Percentiles rank a stretch among this genome's conserved stretches.
These are phyloP conservation scores for Aphanomyces stellatus DNA, from an alignment of 352 stramenopile species.

Conservation along the genomic window DNA sequence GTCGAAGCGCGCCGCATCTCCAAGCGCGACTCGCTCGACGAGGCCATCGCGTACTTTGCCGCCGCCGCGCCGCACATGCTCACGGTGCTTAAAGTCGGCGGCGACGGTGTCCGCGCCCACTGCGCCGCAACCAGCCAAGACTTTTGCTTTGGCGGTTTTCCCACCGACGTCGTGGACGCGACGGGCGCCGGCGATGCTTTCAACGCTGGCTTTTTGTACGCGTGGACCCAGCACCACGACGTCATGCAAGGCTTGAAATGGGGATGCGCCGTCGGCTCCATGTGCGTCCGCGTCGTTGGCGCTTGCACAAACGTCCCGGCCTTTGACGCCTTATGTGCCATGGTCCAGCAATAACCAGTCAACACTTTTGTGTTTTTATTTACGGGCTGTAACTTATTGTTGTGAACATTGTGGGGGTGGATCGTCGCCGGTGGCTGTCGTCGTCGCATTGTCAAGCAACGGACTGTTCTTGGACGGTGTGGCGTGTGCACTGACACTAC, in stretches of 20 bases:
- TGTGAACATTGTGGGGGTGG: background rate
- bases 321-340: background rate
- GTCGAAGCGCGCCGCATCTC: conserved; percentile 68
- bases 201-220: conserved; percentile 66
- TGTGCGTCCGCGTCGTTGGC: conserved; percentile 6
- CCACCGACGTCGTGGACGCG: conserved; percentile 56
- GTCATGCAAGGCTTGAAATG: conserved; percentile 46
- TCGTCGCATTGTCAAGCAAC: background rate
- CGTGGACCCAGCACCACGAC: conserved; percentile 45
- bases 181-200: conserved; percentile 82
- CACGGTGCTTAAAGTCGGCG: conserved; percentile 64
- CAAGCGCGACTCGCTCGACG: conserved; percentile 34
- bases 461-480: background rate
- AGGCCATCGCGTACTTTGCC: conserved; percentile 43
- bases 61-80: conserved; percentile 29
- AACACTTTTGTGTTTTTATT: background rate
- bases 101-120: conserved; percentile 43
- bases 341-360: too few relatives aligned
- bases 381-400: background rate
- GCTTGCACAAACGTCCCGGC: background rate
- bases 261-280: conserved; percentile 35
- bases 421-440: background rate
- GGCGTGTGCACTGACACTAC: too few relatives aligned
- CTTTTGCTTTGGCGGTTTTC: conserved; percentile 45
- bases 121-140: conserved; percentile 32